Base-by-base conservation (phyloP, 129 eudicot genomes). In the Lactuca sativa region DNA sequence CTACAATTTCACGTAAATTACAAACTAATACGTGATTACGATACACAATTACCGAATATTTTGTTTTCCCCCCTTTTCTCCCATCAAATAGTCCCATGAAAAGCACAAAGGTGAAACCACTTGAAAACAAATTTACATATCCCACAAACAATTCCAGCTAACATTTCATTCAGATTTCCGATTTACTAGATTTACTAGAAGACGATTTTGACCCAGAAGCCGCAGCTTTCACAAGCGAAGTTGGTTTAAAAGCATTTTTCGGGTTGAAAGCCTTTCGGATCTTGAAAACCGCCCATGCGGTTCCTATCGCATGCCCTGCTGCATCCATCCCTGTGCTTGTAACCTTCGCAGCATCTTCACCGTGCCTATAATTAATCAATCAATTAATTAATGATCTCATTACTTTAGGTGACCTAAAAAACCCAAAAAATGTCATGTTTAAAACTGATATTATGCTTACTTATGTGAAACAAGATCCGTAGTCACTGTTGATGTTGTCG, bases 251-350 rank as follows among this genome's bases (percentile, higher is more conserved):
- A 9, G 64, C 86, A 9, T 82, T 75, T 78, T 93, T 93, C 0
- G 98, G 98, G 70, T 85, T 86, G 37, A 93, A 65, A 44, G 98
- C 98, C 62, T 89, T 85, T 13, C 96, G 77, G 15, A 93, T 75
- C 85, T 89, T 93, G 66, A 86, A 93, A 37, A 93, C 92, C 1
- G 98, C 91, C 98, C 98, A 93, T 0, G 95, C 98, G 2, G 95
- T 83, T 57, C 95, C 98, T 2, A 86, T 77, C 0, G 89, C 96
- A 67, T 86, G 86, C 59, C 96, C 97, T 16, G 97, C 96, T 9
- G 97, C 97, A 31, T 71, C 81, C 70, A 93, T 75, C 67, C 98
- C 98, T 15, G 80, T 82, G 16, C 75, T 79, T 0, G 98, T 83
- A n/a, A 77, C 98, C 78, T 81, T 65, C 4, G 83, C 98, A 2